Conservation (phyloP, 257 asterid species). For the Lithospermum erythrorhizon region DNA sequence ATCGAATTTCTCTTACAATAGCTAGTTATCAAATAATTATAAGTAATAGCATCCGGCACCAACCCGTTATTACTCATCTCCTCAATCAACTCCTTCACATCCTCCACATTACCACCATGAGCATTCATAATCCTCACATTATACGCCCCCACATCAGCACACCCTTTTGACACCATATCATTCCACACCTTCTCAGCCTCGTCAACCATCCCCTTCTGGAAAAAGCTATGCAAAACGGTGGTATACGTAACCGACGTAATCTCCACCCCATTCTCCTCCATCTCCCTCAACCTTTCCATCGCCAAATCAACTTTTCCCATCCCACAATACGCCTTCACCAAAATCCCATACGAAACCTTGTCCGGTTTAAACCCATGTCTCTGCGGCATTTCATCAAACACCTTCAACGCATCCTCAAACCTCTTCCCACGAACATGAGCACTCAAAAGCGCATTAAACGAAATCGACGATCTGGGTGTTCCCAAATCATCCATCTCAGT, state of each 20-base stretch:
- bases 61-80: slow-evolving; percentile 48
- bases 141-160: slow-evolving; percentile 54
- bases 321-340: slow-evolving; percentile 63
- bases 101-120: slow-evolving; percentile 36
- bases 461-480: slow-evolving; percentile 54
- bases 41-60: slow-evolving; percentile 47
- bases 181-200: slow-evolving; percentile 68
- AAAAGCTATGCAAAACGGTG: slow-evolving; percentile 43
- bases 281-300: slow-evolving; percentile 37
- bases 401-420: slow-evolving; percentile 37
- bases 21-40: slow-evolving; percentile 62
- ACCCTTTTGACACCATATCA: slow-evolving; percentile 44
- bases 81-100: slow-evolving; percentile 46
- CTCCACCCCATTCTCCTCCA: slow-evolving; percentile 51
- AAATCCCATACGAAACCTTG: slow-evolving; percentile 50
- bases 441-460: slow-evolving; percentile 56
- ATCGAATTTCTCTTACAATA: slow-evolving; percentile 47
- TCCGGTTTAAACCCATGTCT: slow-evolving; percentile 48
- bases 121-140: slow-evolving; percentile 47
- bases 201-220: slow-evolving; percentile 34
- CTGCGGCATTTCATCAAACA: slow-evolving; percentile 48
- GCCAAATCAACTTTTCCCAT: slow-evolving; percentile 47
- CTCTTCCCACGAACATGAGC: slow-evolving; percentile 35
- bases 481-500: slow-evolving; percentile 55
- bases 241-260: slow-evolving; percentile 27